Conservation (phyloP, 139 green algal genomes). For the Chara braunii region DNA sequence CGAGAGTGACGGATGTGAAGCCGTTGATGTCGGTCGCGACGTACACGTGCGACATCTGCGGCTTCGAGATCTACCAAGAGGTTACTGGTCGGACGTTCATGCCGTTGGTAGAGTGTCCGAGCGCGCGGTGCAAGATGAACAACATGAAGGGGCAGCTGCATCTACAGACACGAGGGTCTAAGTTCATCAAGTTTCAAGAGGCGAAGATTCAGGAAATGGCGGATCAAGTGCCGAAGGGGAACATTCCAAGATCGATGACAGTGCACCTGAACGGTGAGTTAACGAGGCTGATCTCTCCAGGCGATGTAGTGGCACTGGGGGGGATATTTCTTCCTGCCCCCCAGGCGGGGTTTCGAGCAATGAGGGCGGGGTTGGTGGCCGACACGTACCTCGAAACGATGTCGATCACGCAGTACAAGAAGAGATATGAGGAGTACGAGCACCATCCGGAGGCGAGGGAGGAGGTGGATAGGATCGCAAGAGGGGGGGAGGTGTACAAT, state of each 20-base stretch:
- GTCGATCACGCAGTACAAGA: constrained; percentile 68
- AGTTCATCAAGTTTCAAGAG: constrained; percentile 91
- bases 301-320: constrained; percentile 71
- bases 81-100: constrained; percentile 58
- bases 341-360: constrained; percentile 68
- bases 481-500: constrained; percentile 40
- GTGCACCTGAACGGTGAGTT: constrained; percentile 80
- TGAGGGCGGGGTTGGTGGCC: constrained; percentile 71
- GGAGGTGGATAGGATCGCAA: constrained; percentile 7
- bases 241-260: constrained; percentile 79
- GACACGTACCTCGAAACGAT: constrained; percentile 83
- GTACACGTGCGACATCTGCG: constrained; percentile 83
- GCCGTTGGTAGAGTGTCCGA: constrained; percentile 51
- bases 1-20: constrained; percentile 85
- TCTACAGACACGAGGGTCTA: constrained; percentile 65
- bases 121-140: constrained; percentile 43
- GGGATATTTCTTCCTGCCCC: constrained; percentile 90
- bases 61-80: constrained; percentile 86
- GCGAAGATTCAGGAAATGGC: constrained; percentile 47
- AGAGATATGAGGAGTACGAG: constrained; percentile 33
- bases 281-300: constrained; percentile 56
- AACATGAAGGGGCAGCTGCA: constrained; percentile 36
- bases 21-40: constrained; percentile 82
- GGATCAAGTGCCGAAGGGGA: constrained; percentile 81
- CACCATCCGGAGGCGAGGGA: constrained; percentile 11